Evolutionary conservation across 2,329 filamentous ascomycete genomes (phyloP), one percentile per base, ranked within the genome.

Genomic region (Claviceps monticola): DNA sequence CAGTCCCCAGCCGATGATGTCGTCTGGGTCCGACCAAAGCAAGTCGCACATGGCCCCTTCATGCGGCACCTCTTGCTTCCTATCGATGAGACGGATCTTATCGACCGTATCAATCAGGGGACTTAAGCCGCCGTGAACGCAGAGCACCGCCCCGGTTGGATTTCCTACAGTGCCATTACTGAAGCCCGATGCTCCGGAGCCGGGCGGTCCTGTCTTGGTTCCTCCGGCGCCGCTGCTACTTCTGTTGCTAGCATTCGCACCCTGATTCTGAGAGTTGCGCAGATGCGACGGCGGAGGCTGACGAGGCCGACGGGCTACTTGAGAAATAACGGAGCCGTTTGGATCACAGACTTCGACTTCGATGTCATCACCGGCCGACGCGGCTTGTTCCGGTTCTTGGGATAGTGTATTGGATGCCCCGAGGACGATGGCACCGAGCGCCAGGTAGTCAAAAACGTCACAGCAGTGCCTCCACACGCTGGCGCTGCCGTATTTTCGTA

Each of bases 41-140:
- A 98, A 76, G 67, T 98, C 93, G 69, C 93, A 98, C 93, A 98
- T 98, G 64, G 93, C 89, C 52, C 93, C 93, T 71, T 98, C 93
- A 64, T 98, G 93, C 0, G 93, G 93, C 0, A 98, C 93, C 71
- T 98, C 93, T 70, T 98, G 93, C 68, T 97, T 97, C 56, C 91
- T 83, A 66, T 98, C 94, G 21, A 98, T 79, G 14, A 97, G 75
- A 21, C 93, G 80, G 64, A 98, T 98, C 70, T 95, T 95, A 66
- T 98, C 91, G 46, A 98, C 86, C 23, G 82, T 88, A 65, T 97
- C 90, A 54, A 98, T 87, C 11, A 96, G 74, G 1, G 93, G 93
- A 21, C 86, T 93, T 7, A 98, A 74, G 2, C 93, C 93, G 53
- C 93, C 93, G 66, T 98, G 93, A 0, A 98, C 93, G 64, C 93